Base-by-base conservation (phyloP, 1,284 basidiomycete genomes). In the Trichosporon coremiiforme region DNA sequence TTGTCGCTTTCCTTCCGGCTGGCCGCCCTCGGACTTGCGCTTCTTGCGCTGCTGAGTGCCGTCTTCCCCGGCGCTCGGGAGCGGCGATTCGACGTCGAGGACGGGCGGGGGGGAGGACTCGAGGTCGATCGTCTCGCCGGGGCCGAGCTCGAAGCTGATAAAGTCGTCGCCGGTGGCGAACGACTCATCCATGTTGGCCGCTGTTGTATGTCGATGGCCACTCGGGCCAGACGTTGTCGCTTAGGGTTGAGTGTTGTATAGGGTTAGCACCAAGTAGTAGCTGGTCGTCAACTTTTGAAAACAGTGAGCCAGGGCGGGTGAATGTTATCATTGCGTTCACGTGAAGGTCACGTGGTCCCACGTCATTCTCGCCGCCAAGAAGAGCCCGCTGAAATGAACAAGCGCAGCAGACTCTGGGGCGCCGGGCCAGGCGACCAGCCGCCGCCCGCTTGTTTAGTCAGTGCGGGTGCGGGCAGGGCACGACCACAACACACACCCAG, bases 151-250 rank as follows among this genome's bases (percentile, higher is more conserved):
- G 17, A 73, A 70, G 13, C 70, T 66, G 53, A 73, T 71, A 60
- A 69, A 73, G 50, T 71, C 70, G 66, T 73, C 72, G 64, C 70
- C 70, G 5, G 53, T 67, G 47, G 62, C 55, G 31, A 70, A 70
- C 57, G 57, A 60, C 57, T 60, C 57, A 60, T 60, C 57, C 57
- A 60, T 60, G 29, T 60, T 60, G 57, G 57, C 31, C 57, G 57
- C 57, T 31, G 57, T 10, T 29, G 31, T 29, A 17, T 2, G 17
- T 31, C 17, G 57, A 33, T 31, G 57, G 57, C 57, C 57, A n/a
- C 57, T 60, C 31, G 57, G 57, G 38, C 53, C 68, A 7, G 68
- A 66, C 29, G 57, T 2, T 66, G 20, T 60, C 50, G 50, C 35
- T 55, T 31, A 45, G 53, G n/a, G 8, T n/a, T 22, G 22, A 41